Evolutionary conservation across 2,329 filamentous ascomycete genomes (phyloP), one percentile per base, ranked within the genome.

Genomic region (Chaetomium sp.): DNA sequence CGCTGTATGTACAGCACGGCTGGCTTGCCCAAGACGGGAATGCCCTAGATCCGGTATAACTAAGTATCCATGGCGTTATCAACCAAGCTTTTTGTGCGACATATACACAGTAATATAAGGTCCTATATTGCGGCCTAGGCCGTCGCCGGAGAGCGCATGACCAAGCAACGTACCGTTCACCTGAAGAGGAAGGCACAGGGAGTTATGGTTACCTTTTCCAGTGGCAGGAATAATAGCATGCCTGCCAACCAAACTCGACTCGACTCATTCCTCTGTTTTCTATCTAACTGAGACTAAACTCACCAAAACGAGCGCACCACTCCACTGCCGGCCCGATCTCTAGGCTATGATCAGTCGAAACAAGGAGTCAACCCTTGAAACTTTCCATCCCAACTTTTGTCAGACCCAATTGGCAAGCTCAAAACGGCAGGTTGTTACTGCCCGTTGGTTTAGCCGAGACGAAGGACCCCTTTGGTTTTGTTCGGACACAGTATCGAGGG

Each of bases 291-390:
- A n/a, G 33, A 12, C 29, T n/a, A 21, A 13, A 54, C 7, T 21
- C 19, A 27, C 16, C 1, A 42, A 42, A 27, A 23, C 29, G 35
- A 25, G 16, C 10, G 49, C 49, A 27, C 49, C n/a, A 51, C 31
- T n/a, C n/a, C 53, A 16, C 31, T 27, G 54, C n/a, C 57, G 27
- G 8, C 38, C n/a, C 21, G 13, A 5, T 3, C 29, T 21, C 42
- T 3, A 35, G 42, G 45, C 29, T 50, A 42, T 35, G 33, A 51
- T 51, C 13, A 3, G 29, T 38, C 57, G 47, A 60, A 60, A 60
- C 51, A 56, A 49, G 51, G 50, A 35, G 29, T 21, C 23, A 31
- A 53, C 49, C 57, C 57, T 51, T 62, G 60, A 56, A 56, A 62
- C 60, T 50, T 38, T 47, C 42, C 7, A 8, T 35, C 42, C 49